Evolutionary conservation across 2,329 filamentous ascomycete species (phyloP).

Genomic region (Xylariaceae sp.): DNA sequence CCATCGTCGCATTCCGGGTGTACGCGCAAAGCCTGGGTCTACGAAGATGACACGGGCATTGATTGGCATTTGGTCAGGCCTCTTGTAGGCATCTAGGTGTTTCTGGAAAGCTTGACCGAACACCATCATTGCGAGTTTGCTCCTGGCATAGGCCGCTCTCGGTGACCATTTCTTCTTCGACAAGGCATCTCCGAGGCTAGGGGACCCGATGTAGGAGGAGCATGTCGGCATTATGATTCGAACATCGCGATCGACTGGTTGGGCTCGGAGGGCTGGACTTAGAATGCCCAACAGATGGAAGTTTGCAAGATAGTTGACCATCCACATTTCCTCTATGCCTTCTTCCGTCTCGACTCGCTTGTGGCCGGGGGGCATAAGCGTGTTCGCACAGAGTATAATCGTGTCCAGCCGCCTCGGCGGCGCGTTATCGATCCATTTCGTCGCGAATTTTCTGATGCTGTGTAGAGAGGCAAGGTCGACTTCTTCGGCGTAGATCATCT

Average conservation of each 20-base stretch:
- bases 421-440: constrained; percentile 95
- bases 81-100: constrained; percentile 75
- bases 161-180: constrained; percentile 50
- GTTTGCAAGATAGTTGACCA: constrained; percentile 90
- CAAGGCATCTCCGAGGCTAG: constrained; percentile 53
- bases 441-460: constrained; percentile 87
- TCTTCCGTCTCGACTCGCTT: constrained; percentile 60
- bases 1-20: constrained; percentile 82
- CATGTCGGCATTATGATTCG: constrained; percentile 83
- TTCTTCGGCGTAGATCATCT: constrained; percentile 91
- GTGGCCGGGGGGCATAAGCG: constrained; percentile 63
- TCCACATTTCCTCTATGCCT: constrained; percentile 85
- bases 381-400: constrained; percentile 80
- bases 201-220: constrained; percentile 76
- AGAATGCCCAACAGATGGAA: constrained; percentile 92
- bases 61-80: constrained; percentile 76
- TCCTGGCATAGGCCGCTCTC: constrained; percentile 55
- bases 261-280: constrained; percentile 80
- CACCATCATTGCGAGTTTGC: constrained; percentile 75
- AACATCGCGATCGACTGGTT: constrained; percentile 91
- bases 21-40: constrained; percentile 79
- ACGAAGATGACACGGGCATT: constrained; percentile 80
- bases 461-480: constrained; percentile 85
- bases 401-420: constrained; percentile 85
- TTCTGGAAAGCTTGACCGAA: constrained; percentile 91